Base-by-base conservation (phyloP, 2,329 filamentous ascomycete genomes). In the Nothophoma quercina region DNA sequence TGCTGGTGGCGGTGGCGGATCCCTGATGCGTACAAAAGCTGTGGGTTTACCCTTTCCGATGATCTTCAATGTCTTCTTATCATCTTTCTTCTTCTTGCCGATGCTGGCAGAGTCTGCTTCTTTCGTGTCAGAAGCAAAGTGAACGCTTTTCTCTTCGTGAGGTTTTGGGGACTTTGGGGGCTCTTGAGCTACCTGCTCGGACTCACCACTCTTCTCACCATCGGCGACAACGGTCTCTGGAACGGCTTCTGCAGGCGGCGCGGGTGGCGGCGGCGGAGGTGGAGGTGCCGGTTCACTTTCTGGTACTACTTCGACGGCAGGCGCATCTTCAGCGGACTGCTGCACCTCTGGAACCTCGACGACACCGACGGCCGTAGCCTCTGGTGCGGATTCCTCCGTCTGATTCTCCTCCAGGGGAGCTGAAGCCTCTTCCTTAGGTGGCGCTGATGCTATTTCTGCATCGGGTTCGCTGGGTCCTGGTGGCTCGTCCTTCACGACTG, bases 51-150 rank as follows among this genome's bases (percentile, higher is more conserved):
- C 63, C 44, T 71, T 73, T 12, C 64, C 62, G 32, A 58, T 39
- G 12, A 50, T 23, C 46, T 58, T 58, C 9, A 55, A 16, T 26
- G 59, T 65, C 55, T 63, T 67, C 51, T 65, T 63, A 4, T 56
- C 56, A 18, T 58, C 53, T 29, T 62, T 63, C 51, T 61, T 70
- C 56, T 66, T 72, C 46, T 68, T 72, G 12, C 59, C 59, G 44
- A 52, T 51, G 36, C 60, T 66, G 28, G 36, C 38, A 28, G 67
- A 58, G 53, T 72, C 71, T 68, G 68, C 57, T 54, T 71, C 70
- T 69, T 73, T 74, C 50, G 68, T 67, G 67, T 74, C 70, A 70
- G 70, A 66, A 43, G 70, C 64, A 60, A 74, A 74, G 50, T 72
- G 71, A 42, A 74, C 70, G 53, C 58, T 65, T 51, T 74, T 74